Base-by-base conservation (phyloP, 1,284 basidiomycete genomes). In the Pseudozyma pruni region DNA sequence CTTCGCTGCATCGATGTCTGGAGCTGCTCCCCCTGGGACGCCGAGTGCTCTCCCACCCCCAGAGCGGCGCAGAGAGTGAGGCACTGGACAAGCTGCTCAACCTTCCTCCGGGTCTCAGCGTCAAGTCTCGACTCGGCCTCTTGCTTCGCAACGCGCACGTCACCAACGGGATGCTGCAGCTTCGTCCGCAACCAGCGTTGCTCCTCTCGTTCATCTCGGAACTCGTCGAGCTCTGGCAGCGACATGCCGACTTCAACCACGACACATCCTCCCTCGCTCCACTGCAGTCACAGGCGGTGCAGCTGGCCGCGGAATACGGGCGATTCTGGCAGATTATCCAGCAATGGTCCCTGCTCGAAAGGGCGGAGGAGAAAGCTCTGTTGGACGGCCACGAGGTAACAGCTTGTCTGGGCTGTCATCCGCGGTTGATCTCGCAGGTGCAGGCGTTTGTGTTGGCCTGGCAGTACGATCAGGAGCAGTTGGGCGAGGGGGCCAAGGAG, bases 371-470 rank as follows among this genome's bases (percentile, higher is more conserved):
- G 39, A 75, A 73, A 40, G 71, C 74, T 2, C 14, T 72, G 10
- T 31, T 80, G 43, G 78, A 79, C 29, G 80, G 80, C 9, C 75
- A 69, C 38, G 72, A 63, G 6, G 61, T 81, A 29, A 66, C 58
- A 6, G 43, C 61, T 7, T 35, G 44, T 0, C 34, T 81, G 20
- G 47, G 42, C 7, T 75, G 75, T 35, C 66, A 74, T 39, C 58
- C 59, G 16, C 56, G 61, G 7, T 55, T 81, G 13, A 72, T 75
- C 13, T 61, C 69, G 8, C 63, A 62, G 13, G 59, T 81, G 17
- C 71, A 72, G 45, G 74, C 64, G 4, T 60, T 38, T 23, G 73
- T 81, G 17, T 46, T 78, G 10, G 72, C 68, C 1, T 81, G 78
- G 76, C 78, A 81, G 49, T 67, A 76, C 25, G 63, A 69, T 33